These are phyloP conservation scores for Fragosphaeria purpurea DNA, from an alignment of 2,329 filamentous ascomycete genomes.

Conservation along the genomic window DNA sequence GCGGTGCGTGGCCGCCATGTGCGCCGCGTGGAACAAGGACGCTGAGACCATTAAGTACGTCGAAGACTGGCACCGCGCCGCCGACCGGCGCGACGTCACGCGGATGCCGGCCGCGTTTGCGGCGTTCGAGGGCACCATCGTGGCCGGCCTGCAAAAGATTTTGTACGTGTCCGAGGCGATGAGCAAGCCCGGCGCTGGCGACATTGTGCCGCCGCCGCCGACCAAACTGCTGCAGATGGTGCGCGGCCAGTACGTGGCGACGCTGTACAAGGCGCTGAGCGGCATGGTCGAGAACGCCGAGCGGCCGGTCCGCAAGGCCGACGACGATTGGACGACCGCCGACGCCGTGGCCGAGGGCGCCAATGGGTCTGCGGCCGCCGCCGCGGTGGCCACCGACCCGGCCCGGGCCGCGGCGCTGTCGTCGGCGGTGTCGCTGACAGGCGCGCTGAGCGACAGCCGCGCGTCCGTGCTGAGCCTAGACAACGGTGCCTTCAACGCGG, in stretches of 20 bases:
- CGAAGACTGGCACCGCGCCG: constrained; percentile 83
- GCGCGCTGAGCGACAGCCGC: constrained; percentile 13
- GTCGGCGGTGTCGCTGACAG: constrained; percentile 4
- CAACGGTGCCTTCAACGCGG: constrained; percentile 41
- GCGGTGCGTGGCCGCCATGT: constrained; percentile 74
- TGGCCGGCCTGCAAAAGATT: constrained; percentile 88
- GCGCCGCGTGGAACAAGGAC: constrained; percentile 85
- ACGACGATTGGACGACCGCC: constrained; percentile 50
- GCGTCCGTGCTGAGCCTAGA: constrained; percentile 24
- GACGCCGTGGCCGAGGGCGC: constrained; percentile 24
- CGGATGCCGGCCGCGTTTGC: constrained; percentile 82
- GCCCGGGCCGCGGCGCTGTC: constrained; percentile 3
- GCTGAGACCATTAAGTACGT: constrained; percentile 85
- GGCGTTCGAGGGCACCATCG: constrained; percentile 71
- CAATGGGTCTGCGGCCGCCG: constrained; percentile 25
- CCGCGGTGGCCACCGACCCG: constrained; percentile 19
- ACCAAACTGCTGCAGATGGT: constrained; percentile 86
- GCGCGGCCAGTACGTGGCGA: constrained; percentile 82
- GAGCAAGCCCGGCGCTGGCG: constrained; percentile 59
- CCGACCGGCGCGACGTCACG: constrained; percentile 76
- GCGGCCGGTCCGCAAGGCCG: constrained; percentile 53
- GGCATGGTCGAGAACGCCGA: constrained; percentile 98
- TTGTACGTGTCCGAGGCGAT: constrained; percentile 84
- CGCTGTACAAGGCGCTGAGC: constrained; percentile 84
- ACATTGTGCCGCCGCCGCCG: constrained; percentile 77